Evolutionary conservation across 495 filamentous ascomycete genomes (phyloP).

Genomic region (Trichoderma asperelloides): DNA sequence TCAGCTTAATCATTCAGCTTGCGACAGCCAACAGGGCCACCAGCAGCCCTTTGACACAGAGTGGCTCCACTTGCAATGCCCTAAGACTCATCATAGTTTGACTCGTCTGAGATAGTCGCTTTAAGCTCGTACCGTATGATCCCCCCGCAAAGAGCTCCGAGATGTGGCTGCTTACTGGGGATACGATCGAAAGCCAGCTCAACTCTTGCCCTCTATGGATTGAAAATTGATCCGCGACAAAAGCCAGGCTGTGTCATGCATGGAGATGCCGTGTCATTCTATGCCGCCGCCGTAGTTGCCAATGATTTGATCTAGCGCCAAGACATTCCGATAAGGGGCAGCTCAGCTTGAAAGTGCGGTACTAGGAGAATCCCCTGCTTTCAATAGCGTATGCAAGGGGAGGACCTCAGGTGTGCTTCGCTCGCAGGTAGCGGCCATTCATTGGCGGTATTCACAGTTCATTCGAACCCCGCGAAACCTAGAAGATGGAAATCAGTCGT

Average conservation of each 20-base stretch:
- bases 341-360: not conserved
- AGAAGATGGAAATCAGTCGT: not conserved
- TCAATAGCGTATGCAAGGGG: constrained; percentile 2
- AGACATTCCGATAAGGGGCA: not conserved
- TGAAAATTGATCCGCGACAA: not conserved
- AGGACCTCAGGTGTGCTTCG: not conserved
- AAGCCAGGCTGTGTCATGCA: not conserved
- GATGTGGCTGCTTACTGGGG: not conserved
- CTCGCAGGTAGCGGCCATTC: not conserved
- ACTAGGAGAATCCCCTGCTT: not conserved
- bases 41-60: not conserved
- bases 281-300: not conserved
- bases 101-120: not conserved
- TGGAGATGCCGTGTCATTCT: not conserved
- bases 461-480: not conserved
- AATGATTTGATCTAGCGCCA: not conserved
- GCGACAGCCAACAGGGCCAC: not conserved
- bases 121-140: not conserved
- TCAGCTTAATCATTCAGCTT: not conserved
- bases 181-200: not conserved
- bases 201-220: too few relatives aligned
- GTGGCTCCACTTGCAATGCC: not conserved
- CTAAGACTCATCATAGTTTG: not conserved
- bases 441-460: not conserved
- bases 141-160: not conserved